Evolutionary conservation across 257 asterid species (phyloP).

Genomic region (Paraleonurus japonicus): DNA sequence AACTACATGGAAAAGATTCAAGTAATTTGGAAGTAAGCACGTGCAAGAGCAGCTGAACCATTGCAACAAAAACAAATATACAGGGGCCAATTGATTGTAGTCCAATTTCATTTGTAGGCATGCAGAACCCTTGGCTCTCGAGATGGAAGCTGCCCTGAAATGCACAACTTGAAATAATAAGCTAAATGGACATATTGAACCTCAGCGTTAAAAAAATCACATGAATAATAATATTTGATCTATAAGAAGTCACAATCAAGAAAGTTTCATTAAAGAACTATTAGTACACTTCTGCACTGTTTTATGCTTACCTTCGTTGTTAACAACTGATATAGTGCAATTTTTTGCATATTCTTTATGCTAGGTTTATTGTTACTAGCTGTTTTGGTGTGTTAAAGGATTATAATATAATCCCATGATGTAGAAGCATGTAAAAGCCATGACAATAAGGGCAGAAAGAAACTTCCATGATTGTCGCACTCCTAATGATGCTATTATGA

Average conservation of each 20-base stretch:
- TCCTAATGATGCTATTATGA: background rate
- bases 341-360: background rate
- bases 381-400: background rate
- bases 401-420: background rate
- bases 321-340: background rate
- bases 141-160: conserved; percentile 61
- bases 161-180: background rate
- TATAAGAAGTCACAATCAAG: background rate
- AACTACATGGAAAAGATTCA: conserved; percentile 48
- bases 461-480: background rate
- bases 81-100: conserved; percentile 51
- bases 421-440: background rate
- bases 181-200: no score
- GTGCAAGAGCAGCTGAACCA: conserved; percentile 61
- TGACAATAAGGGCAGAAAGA: background rate
- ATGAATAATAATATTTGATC: no score
- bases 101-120: conserved; percentile 55
- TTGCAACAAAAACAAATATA: conserved; percentile 45
- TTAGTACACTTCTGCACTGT: background rate
- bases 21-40: conserved; percentile 44
- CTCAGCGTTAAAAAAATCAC: no score
- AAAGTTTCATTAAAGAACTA: background rate
- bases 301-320: background rate
- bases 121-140: conserved; percentile 45
- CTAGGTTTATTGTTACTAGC: background rate